Conservation (phyloP, 768 basidiomycete species). For the Suillus decipiens region DNA sequence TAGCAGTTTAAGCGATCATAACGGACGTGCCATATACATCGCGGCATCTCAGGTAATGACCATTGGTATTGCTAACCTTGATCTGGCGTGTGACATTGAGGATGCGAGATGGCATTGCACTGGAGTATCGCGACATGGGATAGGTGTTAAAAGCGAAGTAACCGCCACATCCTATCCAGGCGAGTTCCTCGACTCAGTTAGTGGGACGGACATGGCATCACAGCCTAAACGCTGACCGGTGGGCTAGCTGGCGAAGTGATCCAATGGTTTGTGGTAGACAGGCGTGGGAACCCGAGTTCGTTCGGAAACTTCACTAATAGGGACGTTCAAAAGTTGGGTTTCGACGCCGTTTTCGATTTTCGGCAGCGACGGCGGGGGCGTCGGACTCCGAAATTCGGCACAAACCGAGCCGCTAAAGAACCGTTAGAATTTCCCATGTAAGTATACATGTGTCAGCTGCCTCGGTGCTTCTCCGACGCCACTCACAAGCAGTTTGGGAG, state of each 20-base stretch:
- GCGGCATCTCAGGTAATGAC: slow-evolving; percentile 15
- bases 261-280: neutral
- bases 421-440: too few species aligned
- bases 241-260: neutral
- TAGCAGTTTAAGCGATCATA: slow-evolving; percentile 14
- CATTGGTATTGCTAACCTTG: neutral
- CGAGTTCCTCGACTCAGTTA: slow-evolving; percentile 24
- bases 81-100: slow-evolving; percentile 4
- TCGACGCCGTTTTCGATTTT: too few species aligned
- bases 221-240: neutral
- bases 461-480: too few species aligned
- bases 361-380: too few species aligned
- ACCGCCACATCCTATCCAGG: slow-evolving; percentile 12
- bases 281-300: too few species aligned
- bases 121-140: neutral
- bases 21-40: slow-evolving; percentile 17
- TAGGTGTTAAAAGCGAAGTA: neutral
- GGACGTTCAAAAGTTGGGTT: too few species aligned
- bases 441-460: too few species aligned
- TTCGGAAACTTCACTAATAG: too few species aligned
- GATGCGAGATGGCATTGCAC: slow-evolving; percentile 13
- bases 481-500: too few species aligned
- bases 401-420: too few species aligned
- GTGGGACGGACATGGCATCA: neutral
- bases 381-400: too few species aligned